A percentile compares a stretch with the other conserved stretches of the same genome.
phyloP scores from a whole-genome alignment of 495 filamentous ascomycete species.

The Aspergillus avenaceus region DNA sequence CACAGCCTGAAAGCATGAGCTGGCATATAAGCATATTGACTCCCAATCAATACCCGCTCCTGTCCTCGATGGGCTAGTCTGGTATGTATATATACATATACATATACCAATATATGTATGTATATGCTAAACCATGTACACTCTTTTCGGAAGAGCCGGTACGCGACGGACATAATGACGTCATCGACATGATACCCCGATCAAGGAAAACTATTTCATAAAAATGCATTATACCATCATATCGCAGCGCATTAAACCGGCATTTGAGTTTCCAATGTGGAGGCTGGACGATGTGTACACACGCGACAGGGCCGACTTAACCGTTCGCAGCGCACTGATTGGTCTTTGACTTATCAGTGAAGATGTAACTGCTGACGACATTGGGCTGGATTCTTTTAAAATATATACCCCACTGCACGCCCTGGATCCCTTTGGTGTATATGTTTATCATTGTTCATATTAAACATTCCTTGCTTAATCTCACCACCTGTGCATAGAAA shows the following conservation, averaged over 20 bases:
- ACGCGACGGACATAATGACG: constrained; percentile 18
- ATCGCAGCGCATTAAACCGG: no score
- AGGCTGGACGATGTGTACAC: background rate
- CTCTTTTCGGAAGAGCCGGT: constrained; percentile 11
- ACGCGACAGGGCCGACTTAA: background rate
- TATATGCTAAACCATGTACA: no score
- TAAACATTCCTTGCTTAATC: no score
- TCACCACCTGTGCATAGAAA: no score
- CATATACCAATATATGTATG: no score
- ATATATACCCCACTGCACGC: background rate
- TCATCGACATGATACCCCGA: constrained; percentile 8
- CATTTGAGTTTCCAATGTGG: no score
- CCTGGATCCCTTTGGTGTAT: background rate
- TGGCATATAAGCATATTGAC: background rate
- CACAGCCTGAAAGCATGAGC: constrained; percentile 16
- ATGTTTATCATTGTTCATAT: background rate
- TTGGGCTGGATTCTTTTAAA: background rate
- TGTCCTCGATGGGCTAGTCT: background rate
- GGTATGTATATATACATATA: background rate
- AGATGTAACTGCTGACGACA: constrained; percentile 2
- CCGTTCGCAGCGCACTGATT: constrained; percentile 1
- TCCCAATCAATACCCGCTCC: background rate
- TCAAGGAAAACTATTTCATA: no score
- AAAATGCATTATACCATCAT: no score
- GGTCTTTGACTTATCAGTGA: no score